Percentiles rank a stretch among this genome's conserved stretches.
Evolutionary conservation across 768 basidiomycete species (phyloP).

Genomic region (Pisolithus tinctorius): DNA sequence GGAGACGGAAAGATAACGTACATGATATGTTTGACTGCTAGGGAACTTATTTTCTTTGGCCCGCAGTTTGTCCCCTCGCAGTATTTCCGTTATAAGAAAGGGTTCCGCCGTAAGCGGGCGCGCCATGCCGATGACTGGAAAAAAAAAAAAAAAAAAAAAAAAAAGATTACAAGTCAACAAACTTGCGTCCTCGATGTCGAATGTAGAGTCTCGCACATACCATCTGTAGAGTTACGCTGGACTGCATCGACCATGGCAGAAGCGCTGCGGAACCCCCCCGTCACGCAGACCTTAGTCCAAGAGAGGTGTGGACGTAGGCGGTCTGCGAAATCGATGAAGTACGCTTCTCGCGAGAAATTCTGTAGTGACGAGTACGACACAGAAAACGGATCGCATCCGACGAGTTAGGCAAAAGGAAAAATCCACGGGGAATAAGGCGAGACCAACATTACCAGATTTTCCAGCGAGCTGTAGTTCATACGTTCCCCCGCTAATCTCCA

Average conservation of each 20-base stretch:
- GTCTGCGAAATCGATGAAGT: conserved; percentile 27
- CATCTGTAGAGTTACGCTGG: conserved; percentile 15
- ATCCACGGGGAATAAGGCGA: too few species aligned
- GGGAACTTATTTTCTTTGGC: conserved; percentile 28
- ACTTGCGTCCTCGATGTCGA: background rate
- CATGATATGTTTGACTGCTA: conserved; percentile 30
- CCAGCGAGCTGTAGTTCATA: conserved; percentile 18
- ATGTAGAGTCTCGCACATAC: conserved; percentile 9
- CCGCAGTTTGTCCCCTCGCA: conserved; percentile 16
- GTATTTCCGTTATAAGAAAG: conserved; percentile 21
- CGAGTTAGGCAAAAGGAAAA: too few species aligned
- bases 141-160: background rate
- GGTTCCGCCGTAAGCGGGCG: conserved; percentile 27
- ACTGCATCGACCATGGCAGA: conserved; percentile 25
- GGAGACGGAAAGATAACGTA: conserved; percentile 4
- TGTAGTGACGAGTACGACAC: background rate
- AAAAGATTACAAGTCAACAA: background rate
- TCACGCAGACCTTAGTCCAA: conserved; percentile 21
- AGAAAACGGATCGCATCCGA: background rate
- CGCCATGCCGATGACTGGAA: conserved; percentile 23
- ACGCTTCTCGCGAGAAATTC: conserved; percentile 16
- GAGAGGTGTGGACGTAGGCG: conserved; percentile 17
- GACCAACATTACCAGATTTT: background rate
- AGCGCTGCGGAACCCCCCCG: conserved; percentile 26
- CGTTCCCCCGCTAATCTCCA: conserved; percentile 36